Evolutionary conservation across 306 rosid genomes (phyloP), one percentile per base, ranked within the genome.

Genomic region (Vachellia collinsii): DNA sequence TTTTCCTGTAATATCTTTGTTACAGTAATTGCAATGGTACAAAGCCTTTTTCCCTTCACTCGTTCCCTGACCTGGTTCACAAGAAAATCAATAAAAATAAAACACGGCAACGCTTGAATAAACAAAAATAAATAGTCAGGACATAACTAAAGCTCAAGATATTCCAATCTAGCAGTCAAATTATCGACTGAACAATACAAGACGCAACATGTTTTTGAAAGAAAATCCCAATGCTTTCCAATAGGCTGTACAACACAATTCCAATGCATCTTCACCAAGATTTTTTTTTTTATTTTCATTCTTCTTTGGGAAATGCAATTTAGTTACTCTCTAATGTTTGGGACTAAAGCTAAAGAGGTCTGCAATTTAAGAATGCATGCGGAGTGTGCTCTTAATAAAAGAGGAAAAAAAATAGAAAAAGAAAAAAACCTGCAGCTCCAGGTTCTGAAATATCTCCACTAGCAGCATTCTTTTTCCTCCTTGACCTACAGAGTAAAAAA

Each of bases 1-100:
- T 86, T 92, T 96, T 68, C 99, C 99, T 0, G 98, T 88, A 79
- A 96, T 92, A 83, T 96, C 99, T 87, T 96, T 96, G 85, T 93
- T 90, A 87, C 99, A 96, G 83, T 93, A 96, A 81, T 96, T 96
- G 90, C 99, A 96, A 83, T 96, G 99, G 86, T 96, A 93, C 82
- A 88, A 76, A 72, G 96, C 99, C 83, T 85, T 88, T 75, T 95
- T 95, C 50, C 98, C 98, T 54, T 93, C 99, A 78, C 90, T 83
- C 58, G 91, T 20, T 70, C 94, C 99, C 83, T 87, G 99, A 74
- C 98, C 99, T 96, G 84, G 51, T 25, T 74, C 85, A 77, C 72
- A 77, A 3, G 42, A 54, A 64, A 79, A 72, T 38, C 62, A 38
- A 58, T 65, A 76, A 56, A 48, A 63, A 25, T 3, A 23, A 25